Evolutionary conservation across 2,329 filamentous ascomycete genomes (phyloP).

Genomic region (Phaeosphaeriaceae sp.): DNA sequence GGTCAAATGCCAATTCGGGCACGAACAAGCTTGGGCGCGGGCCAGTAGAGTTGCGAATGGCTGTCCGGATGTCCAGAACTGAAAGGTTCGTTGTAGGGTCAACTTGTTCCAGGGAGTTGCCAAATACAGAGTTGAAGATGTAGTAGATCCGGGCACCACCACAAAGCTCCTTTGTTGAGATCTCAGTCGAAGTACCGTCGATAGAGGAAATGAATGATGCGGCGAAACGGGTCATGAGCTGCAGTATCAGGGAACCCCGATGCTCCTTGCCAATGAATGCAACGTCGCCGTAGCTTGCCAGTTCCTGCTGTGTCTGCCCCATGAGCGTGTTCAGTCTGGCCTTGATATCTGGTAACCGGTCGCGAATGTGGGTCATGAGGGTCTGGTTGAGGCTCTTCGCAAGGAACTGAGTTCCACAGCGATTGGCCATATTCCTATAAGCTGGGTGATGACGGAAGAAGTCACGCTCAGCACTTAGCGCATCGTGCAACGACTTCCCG

Average conservation of each 20-base stretch:
- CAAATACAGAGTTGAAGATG: constrained; percentile 99
- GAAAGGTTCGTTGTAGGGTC: constrained; percentile 96
- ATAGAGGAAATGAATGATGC: constrained; percentile 98
- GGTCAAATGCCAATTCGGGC: constrained; percentile 95
- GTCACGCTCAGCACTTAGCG: constrained; percentile 85
- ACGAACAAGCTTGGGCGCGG: constrained; percentile 96
- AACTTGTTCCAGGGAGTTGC: constrained; percentile 93
- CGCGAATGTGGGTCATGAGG: constrained; percentile 94
- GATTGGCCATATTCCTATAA: constrained; percentile 92
- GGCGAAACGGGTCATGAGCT: constrained; percentile 97
- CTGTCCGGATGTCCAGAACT: constrained; percentile 92
- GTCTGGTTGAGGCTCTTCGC: constrained; percentile 95
- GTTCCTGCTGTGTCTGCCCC: constrained; percentile 99
- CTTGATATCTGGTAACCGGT: constrained; percentile 96
- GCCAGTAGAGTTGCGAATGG: constrained; percentile 96
- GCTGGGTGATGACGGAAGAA: constrained; percentile 98
- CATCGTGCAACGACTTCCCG: constrained; percentile 93
- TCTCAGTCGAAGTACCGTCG: constrained; percentile 97
- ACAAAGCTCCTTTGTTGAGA: constrained; percentile 97
- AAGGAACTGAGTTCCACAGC: constrained; percentile 92
- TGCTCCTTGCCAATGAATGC: constrained; percentile 98
- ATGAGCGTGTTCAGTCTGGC: constrained; percentile 96
- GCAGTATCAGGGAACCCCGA: constrained; percentile 89
- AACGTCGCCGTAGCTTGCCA: constrained; percentile 97
- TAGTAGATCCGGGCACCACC: constrained; percentile 97